phyloP scores from a whole-genome alignment of 352 stramenopile species.

The Phytophthora uliginosa region DNA sequence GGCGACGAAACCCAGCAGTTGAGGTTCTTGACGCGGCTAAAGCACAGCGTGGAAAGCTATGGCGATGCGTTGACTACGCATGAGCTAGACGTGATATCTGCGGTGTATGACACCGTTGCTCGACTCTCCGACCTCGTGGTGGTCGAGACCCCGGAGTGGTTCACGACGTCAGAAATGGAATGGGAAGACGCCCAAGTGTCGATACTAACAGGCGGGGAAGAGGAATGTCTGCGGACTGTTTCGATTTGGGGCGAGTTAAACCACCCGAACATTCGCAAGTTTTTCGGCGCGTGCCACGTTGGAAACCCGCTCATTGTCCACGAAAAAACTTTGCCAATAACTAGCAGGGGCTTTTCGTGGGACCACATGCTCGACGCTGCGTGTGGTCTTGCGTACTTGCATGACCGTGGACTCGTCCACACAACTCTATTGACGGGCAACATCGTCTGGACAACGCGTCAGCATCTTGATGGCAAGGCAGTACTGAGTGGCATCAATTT shows the following conservation, averaged over 20 bases:
- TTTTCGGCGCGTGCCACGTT: conserved; percentile 37
- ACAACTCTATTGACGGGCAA: not conserved
- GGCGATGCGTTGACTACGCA: not conserved
- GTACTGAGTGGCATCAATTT: conserved; percentile 1
- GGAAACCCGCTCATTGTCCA: conserved; percentile 5
- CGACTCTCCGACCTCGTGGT: not conserved
- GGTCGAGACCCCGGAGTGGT: conserved; percentile 12
- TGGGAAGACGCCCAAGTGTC: conserved; percentile 3
- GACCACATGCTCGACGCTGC: not conserved
- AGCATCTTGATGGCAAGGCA: not conserved
- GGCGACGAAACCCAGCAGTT: not conserved
- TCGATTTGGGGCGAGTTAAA: conserved; percentile 16
- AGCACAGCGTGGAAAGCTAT: not conserved
- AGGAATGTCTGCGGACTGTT: conserved; percentile 16
- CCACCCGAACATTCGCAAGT: conserved; percentile 29
- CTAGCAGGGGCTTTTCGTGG: not conserved
- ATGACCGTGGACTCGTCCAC: conserved; percentile 1
- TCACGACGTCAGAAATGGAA: conserved; percentile 9
- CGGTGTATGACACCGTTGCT: not conserved
- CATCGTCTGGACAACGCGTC: not conserved
- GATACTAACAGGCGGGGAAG: conserved; percentile 4
- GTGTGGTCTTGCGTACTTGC: not conserved
- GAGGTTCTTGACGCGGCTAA: not conserved
- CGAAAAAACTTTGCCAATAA: not conserved
- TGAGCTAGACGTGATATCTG: not conserved